Percentiles rank a stretch among this genome's conserved stretches.
Evolutionary conservation across 208 protist genomes (phyloP).

Genomic region (Phytomonas francai): DNA sequence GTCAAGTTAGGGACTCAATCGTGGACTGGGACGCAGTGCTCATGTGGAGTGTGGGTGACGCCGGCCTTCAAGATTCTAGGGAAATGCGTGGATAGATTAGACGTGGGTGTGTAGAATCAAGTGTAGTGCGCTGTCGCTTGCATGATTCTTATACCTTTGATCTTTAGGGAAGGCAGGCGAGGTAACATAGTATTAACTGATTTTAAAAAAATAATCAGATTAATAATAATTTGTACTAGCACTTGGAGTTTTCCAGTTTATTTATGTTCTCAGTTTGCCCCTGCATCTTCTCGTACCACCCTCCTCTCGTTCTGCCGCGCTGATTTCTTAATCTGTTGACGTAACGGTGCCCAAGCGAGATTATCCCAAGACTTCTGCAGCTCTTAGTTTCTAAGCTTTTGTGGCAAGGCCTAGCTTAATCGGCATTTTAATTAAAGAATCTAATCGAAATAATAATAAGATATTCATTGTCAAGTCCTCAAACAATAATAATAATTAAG

Average conservation of each 20-base stretch:
- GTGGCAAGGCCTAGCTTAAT: not conserved
- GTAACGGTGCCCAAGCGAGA: too few relatives aligned
- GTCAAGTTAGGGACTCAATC: constrained; percentile 81
- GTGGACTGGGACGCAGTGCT: constrained; percentile 78
- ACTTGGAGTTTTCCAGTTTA: not conserved
- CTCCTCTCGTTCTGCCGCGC: not conserved
- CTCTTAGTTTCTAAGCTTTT: not conserved
- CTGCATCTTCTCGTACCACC: not conserved
- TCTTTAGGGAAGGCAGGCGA: not conserved
- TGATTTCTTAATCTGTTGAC: not conserved
- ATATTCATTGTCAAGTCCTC: not conserved
- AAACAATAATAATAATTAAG: not conserved
- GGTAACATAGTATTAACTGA: not conserved
- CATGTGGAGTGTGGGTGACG: constrained; percentile 76
- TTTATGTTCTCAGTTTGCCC: not conserved
- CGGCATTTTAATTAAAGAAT: not conserved
- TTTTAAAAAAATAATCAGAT: not conserved
- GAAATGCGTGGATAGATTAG: constrained; percentile 49
- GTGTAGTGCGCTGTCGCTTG: not conserved
- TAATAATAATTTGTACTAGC: not conserved
- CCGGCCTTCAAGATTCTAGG: constrained; percentile 78
- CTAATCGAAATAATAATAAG: not conserved
- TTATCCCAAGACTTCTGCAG: too few relatives aligned
- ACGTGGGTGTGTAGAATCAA: not conserved
- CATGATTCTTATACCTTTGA: not conserved